phyloP scores from a whole-genome alignment of 805 yeast genomes.

The Candida nitratophila region DNA sequence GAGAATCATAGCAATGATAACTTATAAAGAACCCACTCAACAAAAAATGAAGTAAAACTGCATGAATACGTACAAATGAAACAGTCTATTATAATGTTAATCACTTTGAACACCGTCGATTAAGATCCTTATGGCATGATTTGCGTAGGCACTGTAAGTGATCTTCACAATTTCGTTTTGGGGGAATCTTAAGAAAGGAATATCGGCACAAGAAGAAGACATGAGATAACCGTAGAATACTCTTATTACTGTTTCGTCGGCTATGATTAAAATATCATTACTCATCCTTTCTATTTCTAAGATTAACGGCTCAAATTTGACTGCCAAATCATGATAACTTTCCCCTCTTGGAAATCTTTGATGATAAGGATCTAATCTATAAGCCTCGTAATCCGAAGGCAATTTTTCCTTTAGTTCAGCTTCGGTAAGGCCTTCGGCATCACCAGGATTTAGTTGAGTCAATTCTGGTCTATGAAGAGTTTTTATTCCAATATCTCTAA shows the following conservation, averaged over 20 bases:
- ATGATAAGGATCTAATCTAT: constrained; percentile 78
- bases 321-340: constrained; percentile 92
- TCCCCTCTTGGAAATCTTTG: constrained; percentile 89
- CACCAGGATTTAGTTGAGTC: constrained; percentile 86
- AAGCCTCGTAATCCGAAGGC: constrained; percentile 66
- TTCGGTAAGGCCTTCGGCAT: constrained; percentile 60
- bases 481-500: constrained; percentile 53
- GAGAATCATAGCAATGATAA: too few relatives aligned
- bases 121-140: constrained; percentile 49
- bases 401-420: constrained; percentile 51
- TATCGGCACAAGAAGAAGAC: constrained; percentile 84
- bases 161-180: constrained; percentile 82
- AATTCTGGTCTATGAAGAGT: constrained; percentile 75
- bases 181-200: constrained; percentile 73
- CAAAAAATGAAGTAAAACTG: too few relatives aligned
- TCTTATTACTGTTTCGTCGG: constrained; percentile 84
- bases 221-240: constrained; percentile 91
- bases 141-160: constrained; percentile 78
- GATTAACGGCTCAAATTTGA: constrained; percentile 86
- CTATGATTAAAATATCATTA: constrained; percentile 82
- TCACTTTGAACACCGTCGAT: constrained; percentile 23
- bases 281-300: constrained; percentile 91
- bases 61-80: too few relatives aligned
- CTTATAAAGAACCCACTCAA: too few relatives aligned
- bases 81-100: not conserved